A percentile compares a stretch with the other conserved stretches of the same genome.
Conservation (phyloP, 1,139 yeast genomes). For the Yamadazyma sp. region DNA sequence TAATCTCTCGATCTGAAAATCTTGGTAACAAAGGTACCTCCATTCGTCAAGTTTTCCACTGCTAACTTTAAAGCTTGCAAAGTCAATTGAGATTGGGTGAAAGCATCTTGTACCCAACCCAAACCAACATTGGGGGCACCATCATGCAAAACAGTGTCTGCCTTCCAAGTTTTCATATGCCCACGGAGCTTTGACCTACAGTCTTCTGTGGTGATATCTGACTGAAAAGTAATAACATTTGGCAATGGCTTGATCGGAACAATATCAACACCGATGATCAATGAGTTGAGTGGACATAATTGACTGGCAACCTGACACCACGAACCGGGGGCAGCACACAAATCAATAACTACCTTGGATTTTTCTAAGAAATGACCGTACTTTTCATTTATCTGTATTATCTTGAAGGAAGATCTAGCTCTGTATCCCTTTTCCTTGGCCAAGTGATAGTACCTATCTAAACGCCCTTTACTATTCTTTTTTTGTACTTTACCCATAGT, state of each 20-base stretch:
- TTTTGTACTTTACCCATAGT: constrained; percentile 90
- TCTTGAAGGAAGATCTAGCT: constrained; percentile 97
- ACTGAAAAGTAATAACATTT: constrained; percentile 89
- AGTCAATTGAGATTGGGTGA: constrained; percentile 94
- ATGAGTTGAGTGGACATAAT: constrained; percentile 85
- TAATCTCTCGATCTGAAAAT: constrained; percentile 97
- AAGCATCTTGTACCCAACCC: constrained; percentile 99
- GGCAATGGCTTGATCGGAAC: constrained; percentile 96
- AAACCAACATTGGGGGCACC: constrained; percentile 99
- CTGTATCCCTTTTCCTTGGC: constrained; percentile 98
- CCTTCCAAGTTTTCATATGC: constrained; percentile 98
- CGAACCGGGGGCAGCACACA: constrained; percentile 99
- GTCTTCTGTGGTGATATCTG: constrained; percentile 97
- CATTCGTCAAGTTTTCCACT: constrained; percentile 86
- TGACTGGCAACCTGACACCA: constrained; percentile 99
- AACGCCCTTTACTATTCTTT: constrained; percentile 98
- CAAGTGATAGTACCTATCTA: constrained; percentile 91
- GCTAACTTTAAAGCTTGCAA: constrained; percentile 91
- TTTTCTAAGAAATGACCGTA: constrained; percentile 93
- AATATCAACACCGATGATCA: constrained; percentile 96
- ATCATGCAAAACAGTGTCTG: constrained; percentile 96
- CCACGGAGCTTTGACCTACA: constrained; percentile 93
- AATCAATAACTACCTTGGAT: constrained; percentile 95
- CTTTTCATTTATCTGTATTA: constrained; percentile 92
- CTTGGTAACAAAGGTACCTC: constrained; percentile 97